Percentiles rank a stretch among this genome's conserved stretches.
Conservation (phyloP, 2,329 filamentous ascomycete genomes). For the Cercospora sojina region DNA sequence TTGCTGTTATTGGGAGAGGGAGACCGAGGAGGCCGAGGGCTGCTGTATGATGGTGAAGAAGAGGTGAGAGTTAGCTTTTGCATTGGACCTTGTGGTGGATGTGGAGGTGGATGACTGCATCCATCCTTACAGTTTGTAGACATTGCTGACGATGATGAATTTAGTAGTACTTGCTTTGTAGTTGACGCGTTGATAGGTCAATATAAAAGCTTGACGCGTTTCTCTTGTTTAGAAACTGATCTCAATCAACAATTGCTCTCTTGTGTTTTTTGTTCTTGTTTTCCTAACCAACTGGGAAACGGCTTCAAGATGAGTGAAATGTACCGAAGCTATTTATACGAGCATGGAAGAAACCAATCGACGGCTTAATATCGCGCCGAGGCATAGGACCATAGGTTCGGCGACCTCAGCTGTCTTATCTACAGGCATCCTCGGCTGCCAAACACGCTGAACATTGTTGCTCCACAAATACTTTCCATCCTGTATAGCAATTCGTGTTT, state of each 20-base stretch:
- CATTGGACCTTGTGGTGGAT: not conserved
- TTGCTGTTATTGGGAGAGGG: conserved; percentile 19
- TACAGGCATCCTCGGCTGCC: no score
- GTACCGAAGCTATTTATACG: not conserved
- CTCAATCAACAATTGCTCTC: no score
- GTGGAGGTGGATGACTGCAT: not conserved
- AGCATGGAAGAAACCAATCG: no score
- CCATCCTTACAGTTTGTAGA: not conserved
- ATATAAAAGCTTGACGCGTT: no score
- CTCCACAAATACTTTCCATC: no score
- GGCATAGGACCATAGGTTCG: not conserved
- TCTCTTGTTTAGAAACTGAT: no score
- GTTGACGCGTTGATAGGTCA: not conserved
- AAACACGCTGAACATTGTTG: no score
- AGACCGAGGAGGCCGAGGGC: conserved; percentile 13
- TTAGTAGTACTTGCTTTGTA: not conserved
- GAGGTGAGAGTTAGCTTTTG: not conserved
- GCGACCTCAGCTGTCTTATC: no score
- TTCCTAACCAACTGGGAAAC: no score
- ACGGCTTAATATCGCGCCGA: not conserved
- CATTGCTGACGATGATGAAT: not conserved
- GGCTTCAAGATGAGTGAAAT: no score
- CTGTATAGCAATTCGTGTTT: no score
- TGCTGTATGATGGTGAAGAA: not conserved
- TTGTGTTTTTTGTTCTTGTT: no score